A percentile compares a stretch with the other conserved stretches of the same genome.
These are phyloP conservation scores for Sugiyamaella xylanicola DNA, from an alignment of 1,139 yeast genomes.

Conservation along the genomic window DNA sequence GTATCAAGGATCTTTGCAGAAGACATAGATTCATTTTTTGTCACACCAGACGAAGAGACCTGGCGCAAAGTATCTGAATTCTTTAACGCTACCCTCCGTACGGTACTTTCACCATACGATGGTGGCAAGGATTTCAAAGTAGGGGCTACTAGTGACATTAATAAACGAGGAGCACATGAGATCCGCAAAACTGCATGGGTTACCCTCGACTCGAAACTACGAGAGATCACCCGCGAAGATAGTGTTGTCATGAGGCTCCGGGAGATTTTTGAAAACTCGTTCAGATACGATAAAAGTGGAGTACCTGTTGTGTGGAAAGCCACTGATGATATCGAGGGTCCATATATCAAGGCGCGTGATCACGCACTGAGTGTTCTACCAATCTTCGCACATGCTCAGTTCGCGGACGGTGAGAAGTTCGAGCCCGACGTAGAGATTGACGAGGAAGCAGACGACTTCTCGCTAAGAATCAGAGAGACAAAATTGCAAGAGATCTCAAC, in stretches of 20 bases:
- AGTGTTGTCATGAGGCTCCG: slow-evolving; percentile 42
- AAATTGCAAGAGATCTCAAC: slow-evolving; percentile 61
- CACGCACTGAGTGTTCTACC: slow-evolving; percentile 62
- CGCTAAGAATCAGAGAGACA: slow-evolving; percentile 54
- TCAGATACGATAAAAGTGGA: slow-evolving; percentile 81
- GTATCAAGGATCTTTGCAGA: slow-evolving; percentile 36
- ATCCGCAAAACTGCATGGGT: slow-evolving; percentile 67
- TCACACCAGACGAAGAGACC: slow-evolving; percentile 50
- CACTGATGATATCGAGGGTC: slow-evolving; percentile 68
- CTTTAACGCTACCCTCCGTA: slow-evolving; percentile 50
- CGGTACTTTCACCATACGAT: slow-evolving; percentile 39
- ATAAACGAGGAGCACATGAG: slow-evolving; percentile 46
- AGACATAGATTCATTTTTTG: slow-evolving; percentile 37
- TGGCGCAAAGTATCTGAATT: slow-evolving; percentile 63
- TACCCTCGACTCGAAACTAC: slow-evolving; percentile 58
- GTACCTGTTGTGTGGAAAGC: slow-evolving; percentile 82
- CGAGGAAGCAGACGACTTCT: slow-evolving; percentile 46
- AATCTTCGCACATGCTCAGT: slow-evolving; percentile 57
- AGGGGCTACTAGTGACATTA: slow-evolving; percentile 55
- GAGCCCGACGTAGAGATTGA: slow-evolving; percentile 55
- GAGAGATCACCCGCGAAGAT: slow-evolving; percentile 49
- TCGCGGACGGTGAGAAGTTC: slow-evolving; percentile 56
- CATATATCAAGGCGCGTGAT: slow-evolving; percentile 61
- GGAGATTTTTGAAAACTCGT: slow-evolving; percentile 72
- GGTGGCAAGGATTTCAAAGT: slow-evolving; percentile 60